Percentiles rank a stretch among this genome's conserved stretches.
phyloP scores from a whole-genome alignment of 1,284 basidiomycete genomes.

The Omphalotus olearius region DNA sequence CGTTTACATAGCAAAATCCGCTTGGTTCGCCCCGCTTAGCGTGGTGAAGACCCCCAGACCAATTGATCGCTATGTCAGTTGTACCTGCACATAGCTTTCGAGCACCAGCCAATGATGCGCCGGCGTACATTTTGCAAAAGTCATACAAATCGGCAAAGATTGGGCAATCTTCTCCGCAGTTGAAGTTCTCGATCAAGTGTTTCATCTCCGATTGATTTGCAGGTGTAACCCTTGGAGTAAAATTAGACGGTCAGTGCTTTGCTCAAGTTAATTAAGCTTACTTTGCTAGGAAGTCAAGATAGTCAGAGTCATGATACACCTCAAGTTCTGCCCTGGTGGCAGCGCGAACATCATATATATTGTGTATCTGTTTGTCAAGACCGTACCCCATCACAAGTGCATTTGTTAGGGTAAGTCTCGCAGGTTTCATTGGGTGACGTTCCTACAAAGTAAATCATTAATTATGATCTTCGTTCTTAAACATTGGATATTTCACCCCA shows the following conservation, averaged over 20 bases:
- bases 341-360: conserved; percentile 84
- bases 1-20: conserved; percentile 96
- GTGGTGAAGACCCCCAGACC: conserved; percentile 95
- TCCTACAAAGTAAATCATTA: conserved; percentile 48
- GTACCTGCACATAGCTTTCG: conserved; percentile 80
- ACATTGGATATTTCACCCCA: conserved; percentile 56
- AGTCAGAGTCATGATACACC: conserved; percentile 91
- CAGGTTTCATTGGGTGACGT: conserved; percentile 98
- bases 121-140: conserved; percentile 90
- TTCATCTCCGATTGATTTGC: conserved; percentile 73
- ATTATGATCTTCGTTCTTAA: background rate
- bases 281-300: conserved; percentile 92
- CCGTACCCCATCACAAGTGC: conserved; percentile 96
- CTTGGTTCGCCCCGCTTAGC: conserved; percentile 95
- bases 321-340: conserved; percentile 91
- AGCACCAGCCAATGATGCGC: conserved; percentile 87
- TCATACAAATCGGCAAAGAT: conserved; percentile 91
- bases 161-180: conserved; percentile 93
- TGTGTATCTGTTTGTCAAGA: conserved; percentile 91
- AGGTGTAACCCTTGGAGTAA: conserved; percentile 66
- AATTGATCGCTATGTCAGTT: conserved; percentile 96
- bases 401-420: conserved; percentile 92
- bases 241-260: background rate
- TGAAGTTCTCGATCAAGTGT: conserved; percentile 76
- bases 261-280: conserved; percentile 29